Evolutionary conservation across 192 early-diverging fungal genomes (phyloP).

Genomic region (Rhizophagus clarus): DNA sequence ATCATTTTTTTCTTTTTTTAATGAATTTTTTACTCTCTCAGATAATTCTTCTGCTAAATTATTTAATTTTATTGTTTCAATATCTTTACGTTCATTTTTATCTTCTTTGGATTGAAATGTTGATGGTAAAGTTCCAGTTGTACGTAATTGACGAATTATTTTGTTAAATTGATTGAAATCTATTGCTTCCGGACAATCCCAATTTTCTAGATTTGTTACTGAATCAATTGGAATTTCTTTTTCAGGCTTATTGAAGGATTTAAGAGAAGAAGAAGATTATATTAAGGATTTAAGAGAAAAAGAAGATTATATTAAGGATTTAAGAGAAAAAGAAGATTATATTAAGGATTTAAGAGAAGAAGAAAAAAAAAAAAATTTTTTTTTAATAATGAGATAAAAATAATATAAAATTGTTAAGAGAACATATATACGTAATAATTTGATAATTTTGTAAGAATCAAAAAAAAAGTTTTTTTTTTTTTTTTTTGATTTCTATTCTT

Average conservation of each 20-base stretch:
- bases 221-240: conserved; percentile 63
- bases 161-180: conserved; percentile 48
- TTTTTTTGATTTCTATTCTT: neutral
- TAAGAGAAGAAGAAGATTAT: neutral
- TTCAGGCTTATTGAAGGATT: conserved; percentile 53
- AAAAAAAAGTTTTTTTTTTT: no score
- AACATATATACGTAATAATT: no score
- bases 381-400: neutral
- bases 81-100: conserved; percentile 39
- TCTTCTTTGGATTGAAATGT: conserved; percentile 47
- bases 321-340: neutral
- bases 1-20: neutral
- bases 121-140: conserved; percentile 41
- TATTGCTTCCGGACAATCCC: conserved; percentile 80
- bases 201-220: conserved; percentile 61
- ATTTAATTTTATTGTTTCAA: neutral
- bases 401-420: no score
- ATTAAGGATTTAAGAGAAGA: no score
- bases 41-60: neutral
- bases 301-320: neutral
- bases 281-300: neutral
- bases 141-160: conserved; percentile 37
- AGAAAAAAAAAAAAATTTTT: neutral
- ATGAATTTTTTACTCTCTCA: neutral
- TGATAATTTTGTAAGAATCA: no score